Percentiles rank a stretch among this genome's conserved stretches.
Conservation (phyloP, 257 asterid species). For the Paulownia fortunei region DNA sequence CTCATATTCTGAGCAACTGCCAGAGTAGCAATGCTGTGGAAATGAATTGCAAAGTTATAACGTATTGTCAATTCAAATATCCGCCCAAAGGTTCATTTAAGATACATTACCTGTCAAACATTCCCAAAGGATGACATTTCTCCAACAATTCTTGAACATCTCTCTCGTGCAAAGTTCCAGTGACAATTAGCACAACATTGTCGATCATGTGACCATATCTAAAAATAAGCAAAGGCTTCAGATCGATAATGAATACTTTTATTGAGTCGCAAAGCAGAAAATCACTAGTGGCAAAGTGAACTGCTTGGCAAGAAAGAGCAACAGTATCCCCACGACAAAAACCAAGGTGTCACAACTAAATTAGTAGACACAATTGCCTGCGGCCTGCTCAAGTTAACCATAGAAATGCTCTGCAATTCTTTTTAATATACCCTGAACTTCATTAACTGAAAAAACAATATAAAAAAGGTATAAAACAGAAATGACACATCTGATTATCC, state of each 20-base stretch:
- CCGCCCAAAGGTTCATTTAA: slow-evolving; percentile 15
- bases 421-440: not conserved
- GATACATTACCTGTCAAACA: slow-evolving; percentile 88
- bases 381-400: not conserved
- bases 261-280: not conserved
- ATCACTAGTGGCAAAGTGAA: not conserved
- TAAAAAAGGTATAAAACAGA: not conserved
- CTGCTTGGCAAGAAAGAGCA: slow-evolving; percentile 4
- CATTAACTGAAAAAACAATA: not conserved
- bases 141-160: slow-evolving; percentile 94
- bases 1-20: slow-evolving; percentile 98
- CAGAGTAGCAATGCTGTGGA: slow-evolving; percentile 79
- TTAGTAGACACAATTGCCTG: not conserved
- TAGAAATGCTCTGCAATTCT: not conserved
- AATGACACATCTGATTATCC: not conserved
- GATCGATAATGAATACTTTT: not conserved
- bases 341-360: not conserved
- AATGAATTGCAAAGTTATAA: slow-evolving; percentile 33
- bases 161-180: slow-evolving; percentile 96
- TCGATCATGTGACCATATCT: slow-evolving; percentile 98
- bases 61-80: not conserved
- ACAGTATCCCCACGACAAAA: not conserved
- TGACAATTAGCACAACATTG: slow-evolving; percentile 89
- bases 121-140: slow-evolving; percentile 96
- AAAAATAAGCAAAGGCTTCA: slow-evolving; percentile 30